phyloP scores from a whole-genome alignment of 257 asterid species.

The Solanum peruvianum region DNA sequence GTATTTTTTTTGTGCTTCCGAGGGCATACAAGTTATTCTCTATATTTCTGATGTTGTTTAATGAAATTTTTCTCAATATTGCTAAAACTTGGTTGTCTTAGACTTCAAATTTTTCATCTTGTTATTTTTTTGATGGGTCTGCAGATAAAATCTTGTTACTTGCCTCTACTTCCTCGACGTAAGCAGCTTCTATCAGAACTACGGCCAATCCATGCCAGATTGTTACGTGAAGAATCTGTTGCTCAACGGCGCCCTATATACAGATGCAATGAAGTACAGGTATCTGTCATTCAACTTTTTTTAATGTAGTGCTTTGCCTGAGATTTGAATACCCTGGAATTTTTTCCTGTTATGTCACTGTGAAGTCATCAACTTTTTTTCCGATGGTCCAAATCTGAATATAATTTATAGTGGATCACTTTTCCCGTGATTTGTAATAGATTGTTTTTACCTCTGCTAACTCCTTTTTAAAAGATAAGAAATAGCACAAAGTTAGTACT shows the following conservation, averaged over 20 bases:
- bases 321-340: not conserved
- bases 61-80: not conserved
- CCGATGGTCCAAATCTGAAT: not conserved
- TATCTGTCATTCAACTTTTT: constrained; percentile 2
- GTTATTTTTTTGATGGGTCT: not conserved
- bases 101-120: not conserved
- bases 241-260: constrained; percentile 63
- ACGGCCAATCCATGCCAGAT: constrained; percentile 47
- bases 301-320: not conserved
- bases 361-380: not conserved
- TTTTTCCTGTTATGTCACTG: not conserved
- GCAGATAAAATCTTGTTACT: constrained; percentile 55
- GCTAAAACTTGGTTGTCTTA: not conserved
- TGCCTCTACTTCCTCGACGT: constrained; percentile 64
- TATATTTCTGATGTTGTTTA: not conserved
- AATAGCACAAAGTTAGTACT: not conserved
- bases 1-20: not conserved
- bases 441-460: not conserved
- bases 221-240: constrained; percentile 34
- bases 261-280: constrained; percentile 81
- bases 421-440: not conserved
- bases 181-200: constrained; percentile 61
- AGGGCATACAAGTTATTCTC: not conserved
- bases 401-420: not conserved
- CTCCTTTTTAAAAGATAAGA: not conserved